phyloP scores from a whole-genome alignment of 129 eudicot genomes.

The Escallonia rubra region DNA sequence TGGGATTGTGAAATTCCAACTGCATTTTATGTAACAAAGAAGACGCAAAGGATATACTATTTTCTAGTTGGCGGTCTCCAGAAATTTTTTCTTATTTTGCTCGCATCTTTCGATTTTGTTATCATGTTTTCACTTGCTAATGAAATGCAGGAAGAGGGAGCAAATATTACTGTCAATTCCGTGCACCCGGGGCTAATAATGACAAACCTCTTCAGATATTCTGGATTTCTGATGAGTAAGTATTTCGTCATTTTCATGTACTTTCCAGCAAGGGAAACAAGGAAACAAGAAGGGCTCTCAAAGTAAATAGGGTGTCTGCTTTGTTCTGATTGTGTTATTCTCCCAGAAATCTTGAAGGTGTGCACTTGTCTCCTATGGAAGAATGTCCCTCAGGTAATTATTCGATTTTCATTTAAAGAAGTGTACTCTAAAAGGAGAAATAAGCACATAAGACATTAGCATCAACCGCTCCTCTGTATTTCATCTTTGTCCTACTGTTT shows the following conservation, averaged over 20 bases:
- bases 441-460: too few species aligned
- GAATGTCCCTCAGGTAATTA: constrained; percentile 80
- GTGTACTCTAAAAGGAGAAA: too few species aligned
- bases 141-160: constrained; percentile 66
- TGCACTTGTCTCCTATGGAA: constrained; percentile 66
- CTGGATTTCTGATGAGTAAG: constrained; percentile 57
- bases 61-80: too few species aligned
- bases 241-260: not conserved
- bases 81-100: too few species aligned
- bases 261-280: not conserved
- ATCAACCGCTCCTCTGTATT: too few species aligned
- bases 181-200: constrained; percentile 94
- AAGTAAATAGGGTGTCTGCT: too few species aligned
- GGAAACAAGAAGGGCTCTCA: not conserved
- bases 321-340: too few species aligned
- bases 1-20: too few species aligned
- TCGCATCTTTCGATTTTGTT: not conserved
- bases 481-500: too few species aligned
- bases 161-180: constrained; percentile 77
- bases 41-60: too few species aligned
- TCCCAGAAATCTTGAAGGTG: constrained; percentile 49
- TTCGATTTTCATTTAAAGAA: too few species aligned
- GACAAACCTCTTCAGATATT: constrained; percentile 78
- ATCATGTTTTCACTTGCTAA: not conserved
- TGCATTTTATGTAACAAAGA: too few species aligned